Base-by-base conservation (phyloP, 306 rosid genomes). In the Hylodesmum podocarpum region DNA sequence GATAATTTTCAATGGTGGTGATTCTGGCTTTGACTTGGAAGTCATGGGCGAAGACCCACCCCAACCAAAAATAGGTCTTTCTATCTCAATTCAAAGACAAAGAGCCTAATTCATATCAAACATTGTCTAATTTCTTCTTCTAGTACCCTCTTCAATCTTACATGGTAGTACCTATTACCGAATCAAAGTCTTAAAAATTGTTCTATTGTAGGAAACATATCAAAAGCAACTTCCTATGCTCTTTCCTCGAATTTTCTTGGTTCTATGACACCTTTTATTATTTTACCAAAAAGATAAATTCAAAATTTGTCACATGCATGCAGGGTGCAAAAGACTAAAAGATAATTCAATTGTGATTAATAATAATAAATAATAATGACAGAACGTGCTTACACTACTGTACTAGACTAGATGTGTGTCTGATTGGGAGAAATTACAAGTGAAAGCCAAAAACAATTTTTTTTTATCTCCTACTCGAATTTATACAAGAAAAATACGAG, bases 161-260 rank as follows among this genome's bases (percentile, higher is more conserved):
- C 34, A 14, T 14, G 10, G 10, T 16, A 59, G 40, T 40, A 53
- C 6, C 64, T 76, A 68, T 81, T 79, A 66, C 77, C 82, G 5
- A 1, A 50, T 78, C 84, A 61, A 78, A 83, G 75, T 83, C 84
- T 62, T 49, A 14, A 41, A 78, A 58, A 8, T 67, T 73, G 78
- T 83, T 72, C 6, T n/a, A 1, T 33, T 33, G 4, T 44, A 25
- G 51, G 13, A 28, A 34, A 51, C 22, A 74, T 39, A 39, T 12
- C 19, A 2, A 68, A 58, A 77, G 75, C 65, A 77, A 22, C 49
- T 79, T 74, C 58, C 37, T 8, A 15, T 34, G 62, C 66, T 43
- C 65, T 65, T 83, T 79, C 87, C 81, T 69, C 76, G 87, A 83
- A 83, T 53, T 21, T 83, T 83, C 87, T 83, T 13, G 1, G 51